phyloP scores from a whole-genome alignment of 306 rosid genomes.

The Lathyrus sativus region DNA sequence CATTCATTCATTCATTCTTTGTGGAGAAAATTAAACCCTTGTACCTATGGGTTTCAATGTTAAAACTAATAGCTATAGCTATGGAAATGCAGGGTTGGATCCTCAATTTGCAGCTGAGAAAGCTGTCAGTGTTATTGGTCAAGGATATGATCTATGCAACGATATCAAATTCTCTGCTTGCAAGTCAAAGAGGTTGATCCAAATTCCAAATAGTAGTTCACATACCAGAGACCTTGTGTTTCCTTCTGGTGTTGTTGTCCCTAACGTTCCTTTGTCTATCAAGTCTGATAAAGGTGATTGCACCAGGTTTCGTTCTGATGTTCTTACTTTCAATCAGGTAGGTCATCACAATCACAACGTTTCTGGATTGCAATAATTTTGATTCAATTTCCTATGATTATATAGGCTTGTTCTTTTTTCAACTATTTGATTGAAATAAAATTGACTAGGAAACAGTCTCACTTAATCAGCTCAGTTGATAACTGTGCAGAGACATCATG shows the following conservation, averaged over 20 bases:
- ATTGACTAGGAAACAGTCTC: neutral
- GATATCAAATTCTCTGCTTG: conserved; percentile 63
- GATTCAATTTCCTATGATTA: neutral
- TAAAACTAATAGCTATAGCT: conserved; percentile 32
- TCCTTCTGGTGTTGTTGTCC: conserved; percentile 65
- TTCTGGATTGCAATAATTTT: neutral
- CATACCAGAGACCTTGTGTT: conserved; percentile 58
- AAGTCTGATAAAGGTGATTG: conserved; percentile 92
- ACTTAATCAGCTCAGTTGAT: too few relatives aligned
- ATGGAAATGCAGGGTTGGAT: conserved; percentile 40
- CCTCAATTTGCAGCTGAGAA: conserved; percentile 69
- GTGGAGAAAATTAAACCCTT: neutral
- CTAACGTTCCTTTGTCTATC: conserved; percentile 58
- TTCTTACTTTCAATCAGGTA: conserved; percentile 74
- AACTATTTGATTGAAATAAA: neutral
- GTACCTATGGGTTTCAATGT: conserved; percentile 42
- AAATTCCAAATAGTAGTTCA: conserved; percentile 42
- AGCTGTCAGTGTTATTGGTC: conserved; percentile 73
- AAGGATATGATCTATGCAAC: conserved; percentile 64
- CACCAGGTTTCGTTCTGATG: conserved; percentile 74
- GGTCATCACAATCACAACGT: conserved; percentile 34
- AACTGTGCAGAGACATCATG: too few relatives aligned
- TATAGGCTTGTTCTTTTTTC: neutral
- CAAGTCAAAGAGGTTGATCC: conserved; percentile 58
- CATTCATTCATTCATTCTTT: neutral